A percentile compares a stretch with the other conserved stretches of the same genome.
phyloP scores from a whole-genome alignment of 495 filamentous ascomycete species.

The Tetracladium marchalianum region DNA sequence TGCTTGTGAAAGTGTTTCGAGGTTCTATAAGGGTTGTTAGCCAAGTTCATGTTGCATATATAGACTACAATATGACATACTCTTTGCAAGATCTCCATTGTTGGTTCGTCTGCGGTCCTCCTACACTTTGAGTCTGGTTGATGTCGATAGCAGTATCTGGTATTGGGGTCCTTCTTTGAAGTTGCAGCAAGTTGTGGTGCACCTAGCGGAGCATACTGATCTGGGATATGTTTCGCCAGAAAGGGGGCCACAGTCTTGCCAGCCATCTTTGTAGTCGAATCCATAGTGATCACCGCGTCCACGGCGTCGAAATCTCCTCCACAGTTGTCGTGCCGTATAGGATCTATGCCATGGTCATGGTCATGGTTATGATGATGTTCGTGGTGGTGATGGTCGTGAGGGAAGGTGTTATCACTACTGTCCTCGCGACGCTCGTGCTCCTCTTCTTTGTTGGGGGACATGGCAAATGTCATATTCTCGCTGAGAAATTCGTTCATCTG shows the following conservation, averaged over 20 bases:
- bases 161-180: conserved; percentile 52
- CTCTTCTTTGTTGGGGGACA: too few relatives aligned
- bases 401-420: too few relatives aligned
- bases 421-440: too few relatives aligned
- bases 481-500: too few relatives aligned
- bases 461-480: too few relatives aligned
- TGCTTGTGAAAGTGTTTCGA: conserved; percentile 67
- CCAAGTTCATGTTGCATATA: background rate
- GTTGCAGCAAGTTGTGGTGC: conserved; percentile 25
- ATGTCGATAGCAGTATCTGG: conserved; percentile 93
- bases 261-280: conserved; percentile 28
- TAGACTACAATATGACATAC: conserved; percentile 34
- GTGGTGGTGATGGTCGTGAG: too few relatives aligned
- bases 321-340: conserved; percentile 14
- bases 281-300: conserved; percentile 11
- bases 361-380: too few relatives aligned
- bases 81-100: conserved; percentile 87
- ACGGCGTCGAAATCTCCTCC: conserved; percentile 4
- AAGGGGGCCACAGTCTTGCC: conserved; percentile 64
- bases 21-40: conserved; percentile 42
- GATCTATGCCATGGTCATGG: conserved; percentile 4
- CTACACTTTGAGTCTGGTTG: conserved; percentile 89
- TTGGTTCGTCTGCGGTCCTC: conserved; percentile 83
- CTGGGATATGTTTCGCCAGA: conserved; percentile 74
- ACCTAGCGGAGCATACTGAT: conserved; percentile 65